Evolutionary conservation across 2,329 filamentous ascomycete genomes (phyloP).

Genomic region (Cyclaneusma minus): DNA sequence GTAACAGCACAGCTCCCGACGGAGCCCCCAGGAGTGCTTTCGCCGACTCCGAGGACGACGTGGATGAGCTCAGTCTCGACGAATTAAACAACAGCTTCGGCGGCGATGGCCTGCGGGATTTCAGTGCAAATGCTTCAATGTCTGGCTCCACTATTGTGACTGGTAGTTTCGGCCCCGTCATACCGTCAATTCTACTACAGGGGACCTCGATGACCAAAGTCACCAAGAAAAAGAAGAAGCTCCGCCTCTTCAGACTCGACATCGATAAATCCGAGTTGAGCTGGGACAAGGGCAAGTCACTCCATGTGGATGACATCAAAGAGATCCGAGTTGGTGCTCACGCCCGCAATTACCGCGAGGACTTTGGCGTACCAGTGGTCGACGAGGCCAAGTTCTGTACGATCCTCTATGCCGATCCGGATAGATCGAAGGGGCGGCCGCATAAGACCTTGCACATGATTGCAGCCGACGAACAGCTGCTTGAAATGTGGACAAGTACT

Average conservation of each 20-base stretch:
- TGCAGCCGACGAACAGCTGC: constrained; percentile 55
- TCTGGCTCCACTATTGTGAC: constrained; percentile 22
- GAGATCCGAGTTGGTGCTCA: constrained; percentile 75
- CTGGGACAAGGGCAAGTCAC: constrained; percentile 74
- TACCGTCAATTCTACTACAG: constrained; percentile 61
- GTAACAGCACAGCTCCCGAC: constrained; percentile 54
- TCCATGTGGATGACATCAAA: constrained; percentile 91
- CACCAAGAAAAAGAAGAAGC: constrained; percentile 68
- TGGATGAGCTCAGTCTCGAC: constrained; percentile 31
- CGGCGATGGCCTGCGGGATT: constrained; percentile 29
- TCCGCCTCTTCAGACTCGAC: constrained; percentile 59
- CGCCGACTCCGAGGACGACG: constrained; percentile 42
- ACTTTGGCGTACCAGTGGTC: constrained; percentile 54
- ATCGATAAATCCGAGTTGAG: constrained; percentile 71
- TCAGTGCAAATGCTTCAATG: constrained; percentile 32
- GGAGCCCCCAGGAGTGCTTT: constrained; percentile 23
- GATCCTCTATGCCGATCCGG: constrained; percentile 69
- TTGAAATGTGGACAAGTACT: constrained; percentile 69
- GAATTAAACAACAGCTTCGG: constrained; percentile 26
- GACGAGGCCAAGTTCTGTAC: constrained; percentile 71
- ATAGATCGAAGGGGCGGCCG: constrained; percentile 53
- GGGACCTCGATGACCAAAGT: constrained; percentile 71
- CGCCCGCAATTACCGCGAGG: constrained; percentile 76
- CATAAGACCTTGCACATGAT: constrained; percentile 79
- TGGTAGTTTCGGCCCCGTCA: constrained; percentile 46